phyloP scores from a whole-genome alignment of 768 basidiomycete genomes.

The Trametes maxima region DNA sequence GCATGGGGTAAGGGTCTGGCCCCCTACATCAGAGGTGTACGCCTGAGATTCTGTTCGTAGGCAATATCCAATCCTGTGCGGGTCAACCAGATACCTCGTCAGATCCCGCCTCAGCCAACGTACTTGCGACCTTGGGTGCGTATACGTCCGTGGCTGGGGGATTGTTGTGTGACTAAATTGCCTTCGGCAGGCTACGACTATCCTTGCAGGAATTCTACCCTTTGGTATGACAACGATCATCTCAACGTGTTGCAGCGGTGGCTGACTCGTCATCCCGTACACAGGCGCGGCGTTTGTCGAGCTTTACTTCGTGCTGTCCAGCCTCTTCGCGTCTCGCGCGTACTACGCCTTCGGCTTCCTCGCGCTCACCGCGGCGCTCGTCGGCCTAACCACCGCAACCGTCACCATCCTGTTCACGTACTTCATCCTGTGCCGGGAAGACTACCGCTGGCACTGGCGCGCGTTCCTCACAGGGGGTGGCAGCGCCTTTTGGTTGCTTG shows the following conservation, averaged over 20 bases:
- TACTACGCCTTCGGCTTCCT: slow-evolving; percentile 98
- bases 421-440: slow-evolving; percentile 91
- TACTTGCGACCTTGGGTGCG: slow-evolving; percentile 82
- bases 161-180: slow-evolving; percentile 13
- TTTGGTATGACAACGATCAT: slow-evolving; percentile 57
- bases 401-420: slow-evolving; percentile 89
- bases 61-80: slow-evolving; percentile 79
- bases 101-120: slow-evolving; percentile 86
- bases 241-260: not conserved
- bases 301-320: slow-evolving; percentile 88
- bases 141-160: slow-evolving; percentile 14
- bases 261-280: slow-evolving; percentile 4
- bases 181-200: slow-evolving; percentile 53
- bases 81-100: slow-evolving; percentile 93
- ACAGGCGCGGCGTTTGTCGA: slow-evolving; percentile 95
- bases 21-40: not conserved
- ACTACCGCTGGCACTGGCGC: slow-evolving; percentile 99
- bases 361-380: slow-evolving; percentile 81
- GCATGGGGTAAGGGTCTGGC: slow-evolving; percentile 67
- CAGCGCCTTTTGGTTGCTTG: slow-evolving; percentile 87
- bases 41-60: slow-evolving; percentile 38
- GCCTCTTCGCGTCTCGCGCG: slow-evolving; percentile 87
- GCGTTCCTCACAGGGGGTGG: slow-evolving; percentile 92
- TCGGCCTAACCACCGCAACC: slow-evolving; percentile 86
- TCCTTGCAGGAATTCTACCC: slow-evolving; percentile 90